Percentiles rank a stretch among this genome's conserved stretches.
Evolutionary conservation across 2,329 filamentous ascomycete genomes (phyloP).

Genomic region (Amphichorda felina): DNA sequence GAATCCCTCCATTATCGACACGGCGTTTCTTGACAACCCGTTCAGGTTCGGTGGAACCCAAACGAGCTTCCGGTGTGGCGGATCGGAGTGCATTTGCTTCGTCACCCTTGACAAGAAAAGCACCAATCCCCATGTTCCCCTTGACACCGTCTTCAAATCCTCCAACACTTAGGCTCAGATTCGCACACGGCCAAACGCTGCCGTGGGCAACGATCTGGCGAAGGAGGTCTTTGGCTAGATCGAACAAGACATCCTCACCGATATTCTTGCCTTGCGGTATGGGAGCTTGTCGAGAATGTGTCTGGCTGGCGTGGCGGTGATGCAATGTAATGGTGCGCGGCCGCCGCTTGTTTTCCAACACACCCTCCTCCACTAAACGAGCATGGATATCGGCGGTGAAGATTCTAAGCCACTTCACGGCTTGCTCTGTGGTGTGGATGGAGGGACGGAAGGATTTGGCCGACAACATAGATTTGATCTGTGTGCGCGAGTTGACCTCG

Average conservation of each 20-base stretch:
- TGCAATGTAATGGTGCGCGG: conserved; percentile 81
- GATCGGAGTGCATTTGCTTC: conserved; percentile 35
- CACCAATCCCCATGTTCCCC: conserved; percentile 76
- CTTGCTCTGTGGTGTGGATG: conserved; percentile 70
- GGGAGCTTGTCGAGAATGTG: conserved; percentile 60
- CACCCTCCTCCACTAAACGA: conserved; percentile 80
- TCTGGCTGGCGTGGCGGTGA: conserved; percentile 62
- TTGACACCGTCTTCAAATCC: conserved; percentile 82
- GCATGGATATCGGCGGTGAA: conserved; percentile 88
- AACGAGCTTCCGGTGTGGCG: conserved; percentile 9
- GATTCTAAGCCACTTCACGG: conserved; percentile 74
- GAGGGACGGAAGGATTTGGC: conserved; percentile 88
- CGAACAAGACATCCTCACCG: conserved; percentile 61
- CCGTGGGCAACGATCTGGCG: conserved; percentile 69
- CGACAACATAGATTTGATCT: conserved; percentile 95
- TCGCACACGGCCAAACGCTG: conserved; percentile 79
- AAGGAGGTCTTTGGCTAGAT: conserved; percentile 64
- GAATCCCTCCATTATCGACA: conserved; percentile 37
- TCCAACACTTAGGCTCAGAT: conserved; percentile 78
- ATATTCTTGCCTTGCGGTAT: conserved; percentile 68
- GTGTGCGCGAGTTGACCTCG: conserved; percentile 81
- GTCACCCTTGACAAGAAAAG: conserved; percentile 70
- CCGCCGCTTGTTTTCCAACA: conserved; percentile 74
- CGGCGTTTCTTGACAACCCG: conserved; percentile 17
- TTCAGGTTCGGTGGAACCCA: conserved; percentile 9